Evolutionary conservation across 2,329 filamentous ascomycete species (phyloP).

Genomic region (Zymoseptoria crescenta): DNA sequence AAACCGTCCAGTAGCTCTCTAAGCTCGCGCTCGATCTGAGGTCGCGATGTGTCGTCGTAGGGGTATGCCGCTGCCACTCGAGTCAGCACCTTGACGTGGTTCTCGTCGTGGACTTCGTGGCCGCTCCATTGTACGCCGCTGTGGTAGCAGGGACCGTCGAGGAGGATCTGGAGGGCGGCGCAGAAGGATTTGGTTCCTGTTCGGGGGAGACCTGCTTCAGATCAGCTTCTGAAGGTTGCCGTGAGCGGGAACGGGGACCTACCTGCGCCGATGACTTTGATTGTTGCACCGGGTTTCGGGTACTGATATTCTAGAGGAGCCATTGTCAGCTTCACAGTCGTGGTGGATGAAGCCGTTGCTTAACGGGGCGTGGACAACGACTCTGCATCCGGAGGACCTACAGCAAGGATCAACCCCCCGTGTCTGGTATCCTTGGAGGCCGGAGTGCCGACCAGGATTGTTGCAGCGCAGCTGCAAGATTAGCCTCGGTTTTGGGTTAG

Average conservation of each 20-base stretch:
- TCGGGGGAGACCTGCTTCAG: slow-evolving; percentile 32
- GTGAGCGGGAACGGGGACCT: not conserved
- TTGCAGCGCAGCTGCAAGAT: no score
- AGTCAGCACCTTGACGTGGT: slow-evolving; percentile 4
- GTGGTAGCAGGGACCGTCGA: slow-evolving; percentile 44
- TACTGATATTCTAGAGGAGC: not conserved
- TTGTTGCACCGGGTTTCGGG: slow-evolving; percentile 2
- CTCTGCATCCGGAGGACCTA: no score
- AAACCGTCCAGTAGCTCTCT: slow-evolving; percentile 37
- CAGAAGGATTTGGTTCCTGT: slow-evolving; percentile 47
- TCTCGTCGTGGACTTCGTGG: slow-evolving; percentile 1
- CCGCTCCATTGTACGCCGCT: slow-evolving; percentile 37
- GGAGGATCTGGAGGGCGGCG: slow-evolving; percentile 40
- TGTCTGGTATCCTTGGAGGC: no score
- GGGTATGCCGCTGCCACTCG: slow-evolving; percentile 1
- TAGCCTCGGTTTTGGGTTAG: no score
- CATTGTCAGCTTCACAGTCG: no score
- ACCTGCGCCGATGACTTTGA: slow-evolving; percentile 38
- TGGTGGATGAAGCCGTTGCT: no score
- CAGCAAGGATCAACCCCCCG: no score
- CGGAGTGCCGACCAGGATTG: no score
- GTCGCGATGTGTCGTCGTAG: slow-evolving; percentile 22
- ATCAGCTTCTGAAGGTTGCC: no score
- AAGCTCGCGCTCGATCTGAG: slow-evolving; percentile 27
- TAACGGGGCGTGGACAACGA: no score